Conservation (phyloP, 129 eudicot genomes). For the Helianthus annuus region HanXRQr2.0-SUNRISE NC_035436.2:17637167-17637666, state of each 20-base stretch:
- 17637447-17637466: slow-evolving; percentile 53
- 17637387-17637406: slow-evolving; percentile 56
- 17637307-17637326: slow-evolving; percentile 43
- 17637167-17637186: slow-evolving; percentile 30
- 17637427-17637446: slow-evolving; percentile 58
- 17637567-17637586: slow-evolving; percentile 85
- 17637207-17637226: background rate
- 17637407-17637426: slow-evolving; percentile 54
- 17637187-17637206: slow-evolving; percentile 42
- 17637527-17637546: slow-evolving; percentile 33
- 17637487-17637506: slow-evolving; percentile 25
- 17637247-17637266: background rate
- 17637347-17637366: slow-evolving; percentile 31
- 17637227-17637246: slow-evolving; percentile 14
- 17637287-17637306: background rate
- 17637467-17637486: slow-evolving; percentile 56
- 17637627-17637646: slow-evolving; percentile 60
- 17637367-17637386: slow-evolving; percentile 52
- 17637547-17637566: slow-evolving; percentile 76
- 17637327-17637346: slow-evolving; percentile 28
- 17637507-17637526: no score
- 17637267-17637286: background rate
- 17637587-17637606: slow-evolving; percentile 69
- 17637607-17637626: slow-evolving; percentile 61
- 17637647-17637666: slow-evolving; percentile 58